Evolutionary conservation across 352 stramenopile species (phyloP).

Genomic region (Globisporangium viniferum): DNA sequence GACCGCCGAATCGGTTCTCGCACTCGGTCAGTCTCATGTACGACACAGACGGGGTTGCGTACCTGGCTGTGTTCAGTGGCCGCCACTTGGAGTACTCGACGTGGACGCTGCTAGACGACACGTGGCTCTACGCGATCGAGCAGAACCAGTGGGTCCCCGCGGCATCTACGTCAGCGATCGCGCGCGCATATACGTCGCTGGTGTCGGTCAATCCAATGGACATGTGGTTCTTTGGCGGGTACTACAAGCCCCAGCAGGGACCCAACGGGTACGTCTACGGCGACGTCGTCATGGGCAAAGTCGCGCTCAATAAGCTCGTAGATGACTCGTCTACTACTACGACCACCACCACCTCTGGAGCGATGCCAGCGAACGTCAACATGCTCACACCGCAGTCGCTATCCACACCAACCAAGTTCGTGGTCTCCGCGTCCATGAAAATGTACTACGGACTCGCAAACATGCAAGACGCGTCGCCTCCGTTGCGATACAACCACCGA

Average conservation of each 20-base stretch:
- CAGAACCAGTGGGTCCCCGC: conserved; percentile 37
- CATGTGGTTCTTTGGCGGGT: conserved; percentile 78
- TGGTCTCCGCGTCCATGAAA: conserved; percentile 23
- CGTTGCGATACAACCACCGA: conserved; percentile 66
- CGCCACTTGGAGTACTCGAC: conserved; percentile 40
- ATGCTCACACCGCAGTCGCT: conserved; percentile 13
- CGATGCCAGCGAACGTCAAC: conserved; percentile 5
- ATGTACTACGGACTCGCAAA: conserved; percentile 23
- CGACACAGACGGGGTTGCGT: conserved; percentile 26
- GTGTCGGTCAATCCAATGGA: conserved; percentile 35
- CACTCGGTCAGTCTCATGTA: conserved; percentile 46
- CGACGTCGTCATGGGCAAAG: conserved; percentile 42
- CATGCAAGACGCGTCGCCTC: conserved; percentile 19
- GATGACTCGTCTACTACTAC: background rate
- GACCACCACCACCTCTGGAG: background rate
- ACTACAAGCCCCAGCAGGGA: conserved; percentile 53
- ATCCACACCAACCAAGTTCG: background rate
- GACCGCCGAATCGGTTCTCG: conserved; percentile 52
- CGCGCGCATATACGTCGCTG: conserved; percentile 64
- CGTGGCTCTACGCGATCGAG: conserved; percentile 59
- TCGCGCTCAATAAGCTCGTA: conserved; percentile 22
- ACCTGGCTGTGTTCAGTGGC: conserved; percentile 59
- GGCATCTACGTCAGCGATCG: conserved; percentile 13
- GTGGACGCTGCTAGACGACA: conserved; percentile 52
- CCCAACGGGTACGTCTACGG: conserved; percentile 70